Conservation (phyloP, 176 grass and related monocot species). For the Metroxylon sagu region DNA sequence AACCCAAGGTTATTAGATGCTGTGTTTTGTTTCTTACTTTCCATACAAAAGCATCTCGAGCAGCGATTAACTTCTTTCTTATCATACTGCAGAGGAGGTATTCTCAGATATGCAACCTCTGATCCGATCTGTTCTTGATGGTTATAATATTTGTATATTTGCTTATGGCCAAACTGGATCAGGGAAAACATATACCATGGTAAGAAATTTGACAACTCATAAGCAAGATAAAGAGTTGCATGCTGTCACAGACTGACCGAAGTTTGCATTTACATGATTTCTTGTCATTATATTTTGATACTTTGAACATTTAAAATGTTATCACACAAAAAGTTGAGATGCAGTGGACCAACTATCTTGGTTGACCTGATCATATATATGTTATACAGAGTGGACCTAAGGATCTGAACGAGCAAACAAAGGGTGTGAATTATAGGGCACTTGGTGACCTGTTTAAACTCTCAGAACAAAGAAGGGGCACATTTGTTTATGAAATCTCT, state of each 20-base stretch:
- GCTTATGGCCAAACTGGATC: constrained; percentile 13
- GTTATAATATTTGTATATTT: constrained; percentile 8
- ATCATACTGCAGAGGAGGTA: not conserved
- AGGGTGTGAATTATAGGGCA: constrained; percentile 4
- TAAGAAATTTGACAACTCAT: not conserved
- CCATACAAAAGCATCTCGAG: not conserved
- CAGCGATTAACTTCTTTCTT: not conserved
- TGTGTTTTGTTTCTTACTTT: not conserved
- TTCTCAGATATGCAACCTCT: constrained; percentile 5
- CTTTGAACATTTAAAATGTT: not conserved
- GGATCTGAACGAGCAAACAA: not conserved
- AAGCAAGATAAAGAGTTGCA: not conserved
- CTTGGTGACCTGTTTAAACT: constrained; percentile 2
- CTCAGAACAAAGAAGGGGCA: not conserved
- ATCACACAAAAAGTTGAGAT: not conserved
- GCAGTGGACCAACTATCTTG: no score
- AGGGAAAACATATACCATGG: constrained; percentile 11
- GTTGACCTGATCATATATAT: no score
- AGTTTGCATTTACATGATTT: not conserved
- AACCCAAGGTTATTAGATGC: not conserved
- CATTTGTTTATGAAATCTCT: not conserved
- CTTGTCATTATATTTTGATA: not conserved
- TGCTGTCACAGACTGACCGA: no score
- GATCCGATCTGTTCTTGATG: constrained; percentile 9
- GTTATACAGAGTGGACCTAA: constrained; percentile 1